These are phyloP conservation scores for Euphorbia pulcherrima DNA, from an alignment of 345 rosid genomes.

Conservation along the genomic window DNA sequence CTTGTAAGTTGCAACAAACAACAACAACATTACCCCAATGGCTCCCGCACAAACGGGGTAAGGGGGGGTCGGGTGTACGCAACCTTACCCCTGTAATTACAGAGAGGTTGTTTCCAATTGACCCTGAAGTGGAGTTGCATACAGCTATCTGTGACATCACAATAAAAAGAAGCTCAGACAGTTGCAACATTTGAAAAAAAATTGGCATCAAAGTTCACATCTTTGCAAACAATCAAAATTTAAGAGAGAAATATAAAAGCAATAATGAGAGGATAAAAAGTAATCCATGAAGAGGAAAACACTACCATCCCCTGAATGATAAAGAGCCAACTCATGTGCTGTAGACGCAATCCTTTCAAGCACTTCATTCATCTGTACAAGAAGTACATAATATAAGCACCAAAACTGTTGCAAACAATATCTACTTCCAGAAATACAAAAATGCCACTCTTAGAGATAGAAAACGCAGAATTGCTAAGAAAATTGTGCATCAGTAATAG, in stretches of 20 bases:
- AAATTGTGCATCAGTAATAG: slow-evolving; percentile 1
- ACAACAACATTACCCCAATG: too few species aligned
- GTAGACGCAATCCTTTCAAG: slow-evolving; percentile 85
- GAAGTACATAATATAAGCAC: slow-evolving; percentile 10
- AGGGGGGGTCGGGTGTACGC: too few species aligned
- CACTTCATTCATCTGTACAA: slow-evolving; percentile 80
- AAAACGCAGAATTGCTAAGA: not conserved
- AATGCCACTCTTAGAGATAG: not conserved
- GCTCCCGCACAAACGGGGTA: too few species aligned
- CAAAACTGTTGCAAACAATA: slow-evolving; percentile 1
- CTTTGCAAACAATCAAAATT: not conserved
- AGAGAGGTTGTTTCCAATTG: too few species aligned
- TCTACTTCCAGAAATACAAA: slow-evolving; percentile 1
- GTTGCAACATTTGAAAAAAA: not conserved
- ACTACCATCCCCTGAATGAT: slow-evolving; percentile 91
- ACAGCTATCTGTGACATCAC: too few species aligned
- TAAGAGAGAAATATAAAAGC: not conserved
- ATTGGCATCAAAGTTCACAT: not conserved
- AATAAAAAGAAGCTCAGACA: too few species aligned
- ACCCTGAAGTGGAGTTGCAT: too few species aligned
- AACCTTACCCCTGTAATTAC: too few species aligned
- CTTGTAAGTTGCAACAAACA: too few species aligned
- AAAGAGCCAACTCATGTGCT: slow-evolving; percentile 75
- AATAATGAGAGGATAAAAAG: slow-evolving; percentile 3
- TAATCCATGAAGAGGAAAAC: slow-evolving; percentile 7